Evolutionary conservation across 108 stramenopile genomes (phyloP), one percentile per base, ranked within the genome.

Genomic region (Cyclotella baltica): DNA sequence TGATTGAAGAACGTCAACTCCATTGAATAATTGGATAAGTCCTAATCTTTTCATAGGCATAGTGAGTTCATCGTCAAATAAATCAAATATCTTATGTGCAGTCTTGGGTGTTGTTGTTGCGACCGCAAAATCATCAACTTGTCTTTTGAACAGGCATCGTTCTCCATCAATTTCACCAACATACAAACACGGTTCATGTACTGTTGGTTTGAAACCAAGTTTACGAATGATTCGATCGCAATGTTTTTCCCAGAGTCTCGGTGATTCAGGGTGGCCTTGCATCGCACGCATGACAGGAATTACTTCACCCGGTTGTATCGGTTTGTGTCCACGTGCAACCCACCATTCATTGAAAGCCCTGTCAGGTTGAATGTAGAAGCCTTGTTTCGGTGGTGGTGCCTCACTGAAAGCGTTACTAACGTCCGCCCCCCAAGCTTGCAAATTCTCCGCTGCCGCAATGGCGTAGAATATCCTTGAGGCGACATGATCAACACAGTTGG

Each of bases 321-420:
- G 43, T 36, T 8, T 20, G 9, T 8, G 36, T 15, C 61, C 56
- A 48, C 64, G 19, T 5, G 64, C 27, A 0, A 11, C 29, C 47
- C 68, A 85, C 83, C 77, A 87, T 33, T 75, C 40, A 8, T 16
- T 9, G 57, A 56, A 86, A 22, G 67, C 67, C 9, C 68, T 71
- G 43, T 83, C 85, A 1, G 75, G 70, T 25, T 25, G 23, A 40
- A 86, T 62, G 59, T 70, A 86, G 29, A 57, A 55, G 2, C 72
- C 81, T 51, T 38, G 48, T 43, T 43, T 43, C 13, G 40, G 40
- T 43, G 40, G 40, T 13, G 40, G 40, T 43, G 40, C 56, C 18
- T 86, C 40, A 23, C 71, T 65, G 25, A 76, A 81, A 5, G 80
- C 85, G 68, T 86, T 74, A 9, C 18, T 30, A 22, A 76, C 81